A percentile compares a stretch with the other conserved stretches of the same genome.
phyloP scores from a whole-genome alignment of 345 rosid species.

The Populus tremula region DNA sequence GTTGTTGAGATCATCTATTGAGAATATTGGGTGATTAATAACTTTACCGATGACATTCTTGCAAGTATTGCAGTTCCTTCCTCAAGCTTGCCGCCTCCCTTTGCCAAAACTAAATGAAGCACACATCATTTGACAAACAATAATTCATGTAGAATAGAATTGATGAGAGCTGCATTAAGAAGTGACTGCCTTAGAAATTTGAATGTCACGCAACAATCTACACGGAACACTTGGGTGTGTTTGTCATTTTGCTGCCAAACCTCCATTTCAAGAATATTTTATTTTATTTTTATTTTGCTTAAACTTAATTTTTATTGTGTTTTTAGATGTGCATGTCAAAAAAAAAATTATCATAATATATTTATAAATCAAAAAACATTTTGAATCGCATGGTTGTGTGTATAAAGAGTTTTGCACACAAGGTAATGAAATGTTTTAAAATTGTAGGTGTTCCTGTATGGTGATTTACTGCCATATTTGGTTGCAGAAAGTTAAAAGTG shows the following conservation, averaged over 20 bases:
- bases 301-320: too few species aligned
- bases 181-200: not conserved
- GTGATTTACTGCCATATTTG: not conserved
- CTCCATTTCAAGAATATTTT: too few species aligned
- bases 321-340: too few species aligned
- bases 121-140: not conserved
- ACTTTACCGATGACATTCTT: conserved; percentile 65
- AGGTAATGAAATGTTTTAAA: not conserved
- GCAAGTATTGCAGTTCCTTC: conserved; percentile 64
- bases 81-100: conserved; percentile 61
- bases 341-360: too few species aligned
- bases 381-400: not conserved
- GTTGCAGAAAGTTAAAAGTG: not conserved
- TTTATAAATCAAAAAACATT: too few species aligned
- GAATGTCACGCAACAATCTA: not conserved
- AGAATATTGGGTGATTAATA: not conserved
- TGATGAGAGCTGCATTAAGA: not conserved
- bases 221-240: not conserved
- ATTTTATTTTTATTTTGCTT: too few species aligned
- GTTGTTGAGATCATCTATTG: not conserved
- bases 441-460: not conserved
- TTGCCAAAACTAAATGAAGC: conserved; percentile 65
- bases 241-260: too few species aligned
- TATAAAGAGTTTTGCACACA: not conserved
- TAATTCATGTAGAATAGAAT: not conserved